Evolutionary conservation across 768 basidiomycete genomes (phyloP).

Genomic region (Tricholoma terreum): DNA sequence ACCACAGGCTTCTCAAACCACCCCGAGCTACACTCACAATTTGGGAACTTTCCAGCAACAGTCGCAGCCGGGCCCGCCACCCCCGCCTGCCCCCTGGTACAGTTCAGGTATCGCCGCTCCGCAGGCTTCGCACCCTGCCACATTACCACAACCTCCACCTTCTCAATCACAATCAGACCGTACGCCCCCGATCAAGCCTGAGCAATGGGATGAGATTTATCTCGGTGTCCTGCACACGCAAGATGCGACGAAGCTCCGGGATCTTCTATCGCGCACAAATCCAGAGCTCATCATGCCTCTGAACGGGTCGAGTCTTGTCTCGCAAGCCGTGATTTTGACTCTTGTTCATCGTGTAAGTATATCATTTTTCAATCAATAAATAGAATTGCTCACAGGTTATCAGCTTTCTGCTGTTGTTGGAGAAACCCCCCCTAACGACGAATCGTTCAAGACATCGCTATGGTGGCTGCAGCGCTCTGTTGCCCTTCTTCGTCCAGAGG

Average conservation of each 20-base stretch:
- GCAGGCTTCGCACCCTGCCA: slow-evolving; percentile 77
- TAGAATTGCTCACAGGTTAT: neutral
- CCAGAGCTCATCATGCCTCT: slow-evolving; percentile 80
- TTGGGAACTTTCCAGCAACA: slow-evolving; percentile 35
- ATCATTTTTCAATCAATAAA: neutral
- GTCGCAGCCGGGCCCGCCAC: slow-evolving; percentile 28
- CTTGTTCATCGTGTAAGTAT: slow-evolving; percentile 72
- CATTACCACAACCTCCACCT: slow-evolving; percentile 55
- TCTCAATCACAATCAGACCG: slow-evolving; percentile 39
- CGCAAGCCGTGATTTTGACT: slow-evolving; percentile 82
- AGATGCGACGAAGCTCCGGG: slow-evolving; percentile 70
- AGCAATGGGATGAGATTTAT: slow-evolving; percentile 86
- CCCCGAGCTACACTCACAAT: slow-evolving; percentile 37
- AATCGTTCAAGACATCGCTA: slow-evolving; percentile 74
- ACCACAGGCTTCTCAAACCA: slow-evolving; percentile 35
- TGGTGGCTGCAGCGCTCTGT: slow-evolving; percentile 87
- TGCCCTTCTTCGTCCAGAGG: slow-evolving; percentile 68
- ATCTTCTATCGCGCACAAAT: slow-evolving; percentile 68
- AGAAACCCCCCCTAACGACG: slow-evolving; percentile 74
- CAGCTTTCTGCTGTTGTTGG: slow-evolving; percentile 74
- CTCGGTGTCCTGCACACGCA: slow-evolving; percentile 73
- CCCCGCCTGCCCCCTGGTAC: slow-evolving; percentile 54
- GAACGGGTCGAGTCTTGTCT: slow-evolving; percentile 65
- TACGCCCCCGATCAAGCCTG: slow-evolving; percentile 54
- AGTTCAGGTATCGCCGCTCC: slow-evolving; percentile 67